Evolutionary conservation across 2,329 filamentous ascomycete species (phyloP).

Genomic region (Raffaelea albimanens): DNA sequence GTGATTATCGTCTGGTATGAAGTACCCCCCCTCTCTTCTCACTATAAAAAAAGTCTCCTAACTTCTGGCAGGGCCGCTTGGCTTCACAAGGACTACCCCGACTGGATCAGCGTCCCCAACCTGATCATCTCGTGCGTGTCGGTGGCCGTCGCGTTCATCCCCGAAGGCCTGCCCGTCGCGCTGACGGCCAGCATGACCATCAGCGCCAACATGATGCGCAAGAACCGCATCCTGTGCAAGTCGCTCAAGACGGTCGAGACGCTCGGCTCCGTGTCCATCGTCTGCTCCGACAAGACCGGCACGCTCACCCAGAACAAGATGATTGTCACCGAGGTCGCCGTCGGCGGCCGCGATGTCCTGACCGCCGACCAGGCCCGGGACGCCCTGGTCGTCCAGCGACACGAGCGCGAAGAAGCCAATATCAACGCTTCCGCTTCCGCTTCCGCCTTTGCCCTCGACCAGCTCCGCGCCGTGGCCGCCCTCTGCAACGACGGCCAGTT

Average conservation of each 20-base stretch:
- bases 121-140: conserved; percentile 66
- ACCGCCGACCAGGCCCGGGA: conserved; percentile 41
- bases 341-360: conserved; percentile 44
- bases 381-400: conserved; percentile 19
- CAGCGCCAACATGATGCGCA: conserved; percentile 65
- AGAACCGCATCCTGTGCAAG: conserved; percentile 71
- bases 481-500: conserved; percentile 72
- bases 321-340: conserved; percentile 59
- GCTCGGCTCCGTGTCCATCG: conserved; percentile 60
- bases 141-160: conserved; percentile 67
- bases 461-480: conserved; percentile 51
- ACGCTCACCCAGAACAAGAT: conserved; percentile 64
- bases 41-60: too few species aligned
- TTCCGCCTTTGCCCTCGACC: conserved; percentile 30
- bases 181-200: conserved; percentile 65
- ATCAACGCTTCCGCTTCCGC: conserved; percentile 15
- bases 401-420: conserved; percentile 8
- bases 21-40: conserved; percentile 7
- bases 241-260: conserved; percentile 72
- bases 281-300: conserved; percentile 72
- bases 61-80: conserved; percentile 48
- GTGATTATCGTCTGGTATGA: conserved; percentile 57
- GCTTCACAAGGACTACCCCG: conserved; percentile 55
- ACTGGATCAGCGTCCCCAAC: conserved; percentile 62
- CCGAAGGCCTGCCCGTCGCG: conserved; percentile 63